Evolutionary conservation across 805 yeast species (phyloP).

Genomic region (Saturnispora serradocipensis): DNA sequence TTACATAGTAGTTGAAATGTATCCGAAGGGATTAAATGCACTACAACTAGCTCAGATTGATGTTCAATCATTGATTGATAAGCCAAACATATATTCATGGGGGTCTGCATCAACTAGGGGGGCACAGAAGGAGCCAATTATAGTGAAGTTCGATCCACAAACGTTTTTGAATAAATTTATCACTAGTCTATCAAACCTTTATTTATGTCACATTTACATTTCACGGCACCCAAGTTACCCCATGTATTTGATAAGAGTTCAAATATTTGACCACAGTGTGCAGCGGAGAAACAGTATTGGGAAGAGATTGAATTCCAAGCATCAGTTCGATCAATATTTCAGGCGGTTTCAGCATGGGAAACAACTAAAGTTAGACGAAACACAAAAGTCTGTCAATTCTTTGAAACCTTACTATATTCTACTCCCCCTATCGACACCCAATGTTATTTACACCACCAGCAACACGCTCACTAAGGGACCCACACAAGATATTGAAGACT

Average conservation of each 20-base stretch:
- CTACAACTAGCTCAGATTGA: constrained; percentile 66
- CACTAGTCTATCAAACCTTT: constrained; percentile 39
- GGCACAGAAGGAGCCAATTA: constrained; percentile 19
- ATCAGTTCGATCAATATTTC: constrained; percentile 10
- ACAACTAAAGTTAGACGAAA: constrained; percentile 6
- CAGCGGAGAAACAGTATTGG: background rate
- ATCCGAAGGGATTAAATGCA: constrained; percentile 50
- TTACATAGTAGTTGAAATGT: constrained; percentile 38
- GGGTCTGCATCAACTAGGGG: constrained; percentile 35
- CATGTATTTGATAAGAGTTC: constrained; percentile 52
- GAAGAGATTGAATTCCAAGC: constrained; percentile 1
- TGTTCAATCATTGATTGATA: constrained; percentile 52
- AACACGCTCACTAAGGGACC: background rate
- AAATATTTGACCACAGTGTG: constrained; percentile 47
- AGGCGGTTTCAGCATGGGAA: constrained; percentile 2
- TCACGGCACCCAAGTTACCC: constrained; percentile 59
- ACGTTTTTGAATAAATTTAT: constrained; percentile 41
- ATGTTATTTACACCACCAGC: constrained; percentile 44
- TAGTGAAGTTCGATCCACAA: constrained; percentile 35
- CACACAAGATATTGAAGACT: constrained; percentile 28
- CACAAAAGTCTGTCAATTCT: constrained; percentile 25
- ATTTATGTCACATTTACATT: constrained; percentile 54
- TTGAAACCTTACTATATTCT: constrained; percentile 58
- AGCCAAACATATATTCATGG: constrained; percentile 42
- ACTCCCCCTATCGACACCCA: constrained; percentile 58